Percentiles rank a stretch among this genome's conserved stretches.
phyloP scores from a whole-genome alignment of 2,329 filamentous ascomycete genomes.

The Salinomyces thailandicus region DNA sequence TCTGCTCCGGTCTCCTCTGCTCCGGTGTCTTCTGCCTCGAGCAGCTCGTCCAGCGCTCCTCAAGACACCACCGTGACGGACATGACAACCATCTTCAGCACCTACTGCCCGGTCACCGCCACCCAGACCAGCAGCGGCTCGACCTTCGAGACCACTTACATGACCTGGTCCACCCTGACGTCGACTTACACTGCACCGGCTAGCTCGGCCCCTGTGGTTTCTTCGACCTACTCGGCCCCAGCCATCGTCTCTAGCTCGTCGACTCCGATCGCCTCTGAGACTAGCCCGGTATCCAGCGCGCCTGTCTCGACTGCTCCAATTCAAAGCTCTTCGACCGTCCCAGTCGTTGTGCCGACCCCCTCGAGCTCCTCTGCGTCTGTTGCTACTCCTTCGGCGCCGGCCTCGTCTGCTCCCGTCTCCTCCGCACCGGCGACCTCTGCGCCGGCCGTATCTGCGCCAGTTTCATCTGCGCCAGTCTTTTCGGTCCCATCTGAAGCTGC shows the following conservation, averaged over 20 bases:
- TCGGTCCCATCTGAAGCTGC: neutral
- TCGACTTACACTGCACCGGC: slow-evolving; percentile 3
- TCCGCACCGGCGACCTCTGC: neutral
- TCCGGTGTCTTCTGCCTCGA: neutral
- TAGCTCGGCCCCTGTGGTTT: neutral
- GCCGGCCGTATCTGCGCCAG: neutral
- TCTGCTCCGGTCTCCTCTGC: too few species aligned
- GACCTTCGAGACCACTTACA: slow-evolving; percentile 2
- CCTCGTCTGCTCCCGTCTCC: neutral
- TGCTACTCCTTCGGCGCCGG: neutral
- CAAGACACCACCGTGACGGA: neutral
- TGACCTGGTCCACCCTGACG: slow-evolving; percentile 9
- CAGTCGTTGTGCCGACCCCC: neutral
- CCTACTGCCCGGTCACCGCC: slow-evolving; percentile 4
- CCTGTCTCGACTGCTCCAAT: neutral
- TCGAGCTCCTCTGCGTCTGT: neutral
- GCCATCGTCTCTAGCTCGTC: slow-evolving; percentile 12
- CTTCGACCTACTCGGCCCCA: slow-evolving; percentile 1
- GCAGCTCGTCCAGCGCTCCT: too few species aligned
- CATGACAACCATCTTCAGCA: neutral
- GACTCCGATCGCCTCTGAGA: slow-evolving; percentile 28
- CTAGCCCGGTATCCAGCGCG: neutral
- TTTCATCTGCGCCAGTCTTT: neutral
- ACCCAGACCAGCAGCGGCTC: neutral
- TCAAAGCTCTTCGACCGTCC: neutral